These are phyloP conservation scores for Conringia planisiliqua DNA, from an alignment of 345 rosid genomes.

Conservation along the genomic window DNA sequence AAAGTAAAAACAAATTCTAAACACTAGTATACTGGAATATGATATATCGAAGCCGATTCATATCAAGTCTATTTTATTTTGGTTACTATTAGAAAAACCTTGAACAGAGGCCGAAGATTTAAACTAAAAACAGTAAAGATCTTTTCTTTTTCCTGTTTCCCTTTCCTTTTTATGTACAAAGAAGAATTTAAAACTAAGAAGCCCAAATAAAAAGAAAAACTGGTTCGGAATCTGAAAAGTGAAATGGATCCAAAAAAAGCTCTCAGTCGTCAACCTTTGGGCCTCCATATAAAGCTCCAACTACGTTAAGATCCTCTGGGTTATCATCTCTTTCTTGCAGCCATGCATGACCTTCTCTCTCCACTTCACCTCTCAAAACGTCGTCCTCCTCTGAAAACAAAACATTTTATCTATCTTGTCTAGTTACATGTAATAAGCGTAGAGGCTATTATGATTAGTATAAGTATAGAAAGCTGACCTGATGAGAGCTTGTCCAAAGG, in stretches of 20 bases:
- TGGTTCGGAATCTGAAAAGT: not conserved
- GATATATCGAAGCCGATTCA: not conserved
- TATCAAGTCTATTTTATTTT: slow-evolving; percentile 8
- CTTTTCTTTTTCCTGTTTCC: not conserved
- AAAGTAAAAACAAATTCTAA: not conserved
- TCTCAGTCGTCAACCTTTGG: slow-evolving; percentile 42
- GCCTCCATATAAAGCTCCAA: slow-evolving; percentile 49
- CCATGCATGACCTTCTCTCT: slow-evolving; percentile 59
- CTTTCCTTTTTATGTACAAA: slow-evolving; percentile 41
- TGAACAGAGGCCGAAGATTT: not conserved
- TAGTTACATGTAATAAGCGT: not conserved
- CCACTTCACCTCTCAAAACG: slow-evolving; percentile 47
- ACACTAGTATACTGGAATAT: not conserved
- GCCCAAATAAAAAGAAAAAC: not conserved
- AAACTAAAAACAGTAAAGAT: slow-evolving; percentile 1
- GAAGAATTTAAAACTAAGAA: slow-evolving; percentile 35
- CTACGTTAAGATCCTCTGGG: slow-evolving; percentile 54
- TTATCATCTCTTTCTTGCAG: slow-evolving; percentile 60
- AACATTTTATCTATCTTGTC: not conserved
- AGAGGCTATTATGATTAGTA: not conserved
- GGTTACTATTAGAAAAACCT: not conserved
- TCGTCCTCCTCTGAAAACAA: slow-evolving; percentile 39
- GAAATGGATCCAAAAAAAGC: not conserved
- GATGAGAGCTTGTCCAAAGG: slow-evolving; percentile 45
- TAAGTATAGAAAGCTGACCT: not conserved